These are phyloP conservation scores for Cicer pinnatifidum DNA, from an alignment of 306 rosid genomes.

Conservation along the genomic window DNA sequence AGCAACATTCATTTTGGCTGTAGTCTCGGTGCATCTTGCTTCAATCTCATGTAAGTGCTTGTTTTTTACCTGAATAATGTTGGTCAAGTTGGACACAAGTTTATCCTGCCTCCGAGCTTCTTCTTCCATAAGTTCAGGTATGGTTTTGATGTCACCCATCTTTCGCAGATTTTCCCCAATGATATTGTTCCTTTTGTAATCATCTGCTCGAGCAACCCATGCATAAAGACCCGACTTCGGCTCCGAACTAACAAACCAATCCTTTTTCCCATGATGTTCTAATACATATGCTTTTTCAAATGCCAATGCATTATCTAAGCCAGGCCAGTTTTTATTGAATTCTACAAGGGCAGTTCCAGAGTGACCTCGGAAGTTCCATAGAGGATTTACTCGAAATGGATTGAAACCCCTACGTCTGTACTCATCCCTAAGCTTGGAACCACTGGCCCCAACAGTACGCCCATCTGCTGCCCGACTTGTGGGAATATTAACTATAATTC, in stretches of 20 bases:
- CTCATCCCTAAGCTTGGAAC: constrained; percentile 91
- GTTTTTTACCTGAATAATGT: constrained; percentile 68
- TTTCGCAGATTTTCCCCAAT: constrained; percentile 82
- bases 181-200: constrained; percentile 61
- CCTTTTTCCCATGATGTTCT: constrained; percentile 79
- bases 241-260: constrained; percentile 58
- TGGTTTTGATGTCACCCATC: constrained; percentile 79
- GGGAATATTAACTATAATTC: constrained; percentile 84
- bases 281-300: constrained; percentile 84
- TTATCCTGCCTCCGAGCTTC: constrained; percentile 83
- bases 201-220: constrained; percentile 95
- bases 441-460: constrained; percentile 80
- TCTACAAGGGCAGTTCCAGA: constrained; percentile 87
- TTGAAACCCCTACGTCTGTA: constrained; percentile 83
- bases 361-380: constrained; percentile 91
- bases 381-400: constrained; percentile 75
- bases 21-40: constrained; percentile 72
- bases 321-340: constrained; percentile 89
- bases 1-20: constrained; percentile 50
- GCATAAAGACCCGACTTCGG: constrained; percentile 78
- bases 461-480: constrained; percentile 67
- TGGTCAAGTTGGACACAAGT: constrained; percentile 76
- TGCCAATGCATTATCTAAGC: constrained; percentile 82
- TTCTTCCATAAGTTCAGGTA: constrained; percentile 84
- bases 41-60: constrained; percentile 73